Evolutionary conservation across 2,329 filamentous ascomycete species (phyloP).

Genomic region (Penicillium sumatraense): DNA sequence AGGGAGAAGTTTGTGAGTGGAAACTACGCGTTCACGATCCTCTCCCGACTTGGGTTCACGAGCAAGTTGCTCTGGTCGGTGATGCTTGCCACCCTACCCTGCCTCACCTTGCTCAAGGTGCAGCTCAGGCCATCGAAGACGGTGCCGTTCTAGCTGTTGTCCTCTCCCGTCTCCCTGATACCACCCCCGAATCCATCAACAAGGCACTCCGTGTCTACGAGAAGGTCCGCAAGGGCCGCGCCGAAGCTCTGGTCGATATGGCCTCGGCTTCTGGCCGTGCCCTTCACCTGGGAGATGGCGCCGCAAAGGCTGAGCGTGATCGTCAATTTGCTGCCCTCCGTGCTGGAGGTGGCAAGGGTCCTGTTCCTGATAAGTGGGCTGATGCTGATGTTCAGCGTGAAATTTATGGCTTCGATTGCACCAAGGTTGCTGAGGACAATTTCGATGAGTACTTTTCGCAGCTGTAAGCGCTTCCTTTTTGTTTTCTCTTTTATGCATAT

Average conservation of each 20-base stretch:
- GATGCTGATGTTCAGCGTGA: constrained; percentile 70
- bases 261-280: constrained; percentile 59
- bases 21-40: constrained; percentile 66
- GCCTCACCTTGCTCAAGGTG: constrained; percentile 67
- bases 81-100: constrained; percentile 68
- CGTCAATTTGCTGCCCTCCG: constrained; percentile 58
- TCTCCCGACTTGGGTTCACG: constrained; percentile 64
- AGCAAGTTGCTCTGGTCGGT: constrained; percentile 58
- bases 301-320: constrained; percentile 63
- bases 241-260: constrained; percentile 61
- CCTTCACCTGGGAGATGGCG: constrained; percentile 62
- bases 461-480: constrained; percentile 23
- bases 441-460: constrained; percentile 55
- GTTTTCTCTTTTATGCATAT: background rate
- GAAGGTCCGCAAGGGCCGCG: constrained; percentile 59
- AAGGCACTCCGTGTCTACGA: constrained; percentile 62
- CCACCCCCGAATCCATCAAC: constrained; percentile 52
- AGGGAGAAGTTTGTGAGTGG: constrained; percentile 71
- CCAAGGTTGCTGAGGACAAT: constrained; percentile 57
- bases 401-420: constrained; percentile 68
- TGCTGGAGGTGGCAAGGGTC: constrained; percentile 51
- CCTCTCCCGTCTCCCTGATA: constrained; percentile 54
- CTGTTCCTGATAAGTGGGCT: constrained; percentile 67
- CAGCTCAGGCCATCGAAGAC: constrained; percentile 69
- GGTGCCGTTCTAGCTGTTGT: constrained; percentile 61